A percentile compares a stretch with the other conserved stretches of the same genome.
These are phyloP conservation scores for Phytophthora megakarya DNA, from an alignment of 352 stramenopile genomes.

Conservation along the genomic window DNA sequence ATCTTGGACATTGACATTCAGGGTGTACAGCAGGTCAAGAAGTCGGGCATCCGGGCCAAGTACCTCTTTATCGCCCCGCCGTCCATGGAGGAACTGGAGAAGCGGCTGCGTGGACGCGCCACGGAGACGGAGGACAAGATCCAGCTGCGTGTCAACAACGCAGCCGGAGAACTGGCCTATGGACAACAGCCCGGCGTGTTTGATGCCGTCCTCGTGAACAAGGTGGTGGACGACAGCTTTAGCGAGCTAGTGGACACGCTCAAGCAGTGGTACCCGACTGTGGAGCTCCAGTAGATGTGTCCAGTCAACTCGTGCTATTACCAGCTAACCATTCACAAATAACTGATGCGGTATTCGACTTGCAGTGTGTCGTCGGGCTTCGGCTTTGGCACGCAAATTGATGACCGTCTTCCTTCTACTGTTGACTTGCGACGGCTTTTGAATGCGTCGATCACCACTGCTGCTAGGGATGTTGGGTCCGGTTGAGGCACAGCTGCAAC, in stretches of 20 bases:
- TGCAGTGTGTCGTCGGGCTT: conserved; percentile 34
- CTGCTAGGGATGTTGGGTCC: conserved; percentile 11
- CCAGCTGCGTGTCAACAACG: conserved; percentile 92
- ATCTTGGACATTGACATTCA: conserved; percentile 99
- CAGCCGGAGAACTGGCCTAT: conserved; percentile 93
- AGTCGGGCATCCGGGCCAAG: conserved; percentile 85
- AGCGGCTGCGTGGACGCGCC: conserved; percentile 91
- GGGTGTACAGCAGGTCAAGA: conserved; percentile 95
- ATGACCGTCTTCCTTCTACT: conserved; percentile 20
- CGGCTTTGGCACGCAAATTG: conserved; percentile 16
- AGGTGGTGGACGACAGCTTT: conserved; percentile 86
- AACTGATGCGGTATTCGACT: conserved; percentile 57
- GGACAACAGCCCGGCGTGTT: conserved; percentile 84
- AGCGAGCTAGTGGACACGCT: conserved; percentile 67
- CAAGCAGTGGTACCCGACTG: conserved; percentile 74
- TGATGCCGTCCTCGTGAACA: conserved; percentile 91
- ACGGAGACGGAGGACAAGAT: conserved; percentile 98
- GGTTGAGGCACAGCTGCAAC: conserved; percentile 1
- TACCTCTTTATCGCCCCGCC: conserved; percentile 97
- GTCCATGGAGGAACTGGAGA: conserved; percentile 94
- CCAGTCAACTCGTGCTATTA: neutral
- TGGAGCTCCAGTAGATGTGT: conserved; percentile 51
- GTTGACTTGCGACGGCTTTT: conserved; percentile 17
- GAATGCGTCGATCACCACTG: conserved; percentile 26
- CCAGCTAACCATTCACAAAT: neutral